These are phyloP conservation scores for Entelexis paramagnoliae DNA, from an alignment of 1,139 yeast genomes.

Conservation along the genomic window DNA sequence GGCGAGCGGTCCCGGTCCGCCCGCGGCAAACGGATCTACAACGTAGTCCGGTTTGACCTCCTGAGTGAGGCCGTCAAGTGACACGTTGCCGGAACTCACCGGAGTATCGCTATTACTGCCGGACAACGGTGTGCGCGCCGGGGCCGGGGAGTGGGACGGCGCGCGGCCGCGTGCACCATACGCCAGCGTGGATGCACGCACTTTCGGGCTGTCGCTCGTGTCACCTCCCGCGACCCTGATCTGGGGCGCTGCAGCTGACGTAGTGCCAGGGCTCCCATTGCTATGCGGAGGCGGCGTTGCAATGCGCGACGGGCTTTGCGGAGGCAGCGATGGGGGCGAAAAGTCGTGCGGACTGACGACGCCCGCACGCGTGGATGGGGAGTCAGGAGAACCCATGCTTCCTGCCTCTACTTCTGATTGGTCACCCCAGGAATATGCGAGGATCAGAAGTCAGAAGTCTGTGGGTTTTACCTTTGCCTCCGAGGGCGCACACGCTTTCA, in stretches of 20 bases:
- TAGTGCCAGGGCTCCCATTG: not conserved
- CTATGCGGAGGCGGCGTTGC: constrained; percentile 5
- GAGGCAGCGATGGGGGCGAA: not conserved
- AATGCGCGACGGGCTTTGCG: not conserved
- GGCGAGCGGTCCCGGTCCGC: not conserved
- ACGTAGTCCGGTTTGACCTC: not conserved
- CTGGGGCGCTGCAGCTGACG: constrained; percentile 1
- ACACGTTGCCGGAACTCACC: not conserved
- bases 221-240: not conserved
- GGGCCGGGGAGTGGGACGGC: constrained; percentile 1
- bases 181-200: constrained; percentile 21
- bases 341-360: not conserved
- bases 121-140: not conserved
- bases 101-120: not conserved
- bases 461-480: not conserved
- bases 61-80: not conserved
- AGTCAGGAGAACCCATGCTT: not conserved
- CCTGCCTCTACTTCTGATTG: not conserved
- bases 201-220: constrained; percentile 6
- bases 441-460: not conserved
- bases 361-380: not conserved
- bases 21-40: not conserved
- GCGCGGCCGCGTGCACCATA: constrained; percentile 17
- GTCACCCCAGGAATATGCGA: not conserved
- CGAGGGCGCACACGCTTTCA: not conserved